Conservation (phyloP, 495 filamentous ascomycete species). For the Choiromyces venosus region DNA sequence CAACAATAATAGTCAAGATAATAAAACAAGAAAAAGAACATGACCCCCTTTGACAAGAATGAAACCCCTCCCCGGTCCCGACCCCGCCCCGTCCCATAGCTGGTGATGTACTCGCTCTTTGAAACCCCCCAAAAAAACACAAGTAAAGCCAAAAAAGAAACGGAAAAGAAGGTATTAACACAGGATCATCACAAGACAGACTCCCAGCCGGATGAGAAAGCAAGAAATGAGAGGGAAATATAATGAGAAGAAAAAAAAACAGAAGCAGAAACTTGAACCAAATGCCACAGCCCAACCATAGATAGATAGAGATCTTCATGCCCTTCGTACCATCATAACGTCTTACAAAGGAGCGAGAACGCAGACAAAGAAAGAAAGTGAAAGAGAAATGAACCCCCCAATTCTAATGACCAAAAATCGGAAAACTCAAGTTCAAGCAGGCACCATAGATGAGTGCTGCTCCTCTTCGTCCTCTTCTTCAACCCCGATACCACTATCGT, state of each 20-base stretch:
- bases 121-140: not conserved
- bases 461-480: slow-evolving; percentile 27
- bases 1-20: not conserved
- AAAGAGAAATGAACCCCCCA: not conserved
- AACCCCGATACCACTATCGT: slow-evolving; percentile 34
- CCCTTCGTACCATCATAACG: not conserved
- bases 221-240: not conserved
- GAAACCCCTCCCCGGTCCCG: too few species aligned
- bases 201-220: not conserved
- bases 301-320: slow-evolving; percentile 1
- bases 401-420: not conserved
- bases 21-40: not conserved
- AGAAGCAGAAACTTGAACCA: slow-evolving; percentile 11
- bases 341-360: not conserved
- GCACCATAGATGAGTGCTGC: not conserved
- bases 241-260: not conserved
- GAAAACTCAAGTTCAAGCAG: not conserved
- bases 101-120: not conserved
- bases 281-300: slow-evolving; percentile 21
- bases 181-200: not conserved
- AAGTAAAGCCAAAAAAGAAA: not conserved
- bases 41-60: not conserved
- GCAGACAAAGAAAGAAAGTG: not conserved
- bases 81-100: too few species aligned
- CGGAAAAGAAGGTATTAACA: not conserved